These are phyloP conservation scores for Pichia sp. DNA, from an alignment of 1,139 yeast genomes.

Conservation along the genomic window DNA sequence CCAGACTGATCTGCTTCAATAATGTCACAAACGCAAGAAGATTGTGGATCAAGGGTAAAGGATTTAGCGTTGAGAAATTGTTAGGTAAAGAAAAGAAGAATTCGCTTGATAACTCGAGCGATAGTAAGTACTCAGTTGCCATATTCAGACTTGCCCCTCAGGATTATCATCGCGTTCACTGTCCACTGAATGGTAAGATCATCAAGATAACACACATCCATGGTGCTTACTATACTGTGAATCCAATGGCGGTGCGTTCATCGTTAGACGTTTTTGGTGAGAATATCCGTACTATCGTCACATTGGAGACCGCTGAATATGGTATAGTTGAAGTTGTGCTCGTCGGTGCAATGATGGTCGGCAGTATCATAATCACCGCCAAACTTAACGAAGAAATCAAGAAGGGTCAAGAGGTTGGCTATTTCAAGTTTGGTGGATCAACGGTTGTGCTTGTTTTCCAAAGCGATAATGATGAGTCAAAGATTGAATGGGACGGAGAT, in stretches of 20 bases:
- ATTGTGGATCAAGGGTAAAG: conserved; percentile 86
- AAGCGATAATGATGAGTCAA: conserved; percentile 1
- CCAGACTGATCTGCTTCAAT: conserved; percentile 69
- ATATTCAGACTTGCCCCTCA: conserved; percentile 92
- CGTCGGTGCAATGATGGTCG: conserved; percentile 99
- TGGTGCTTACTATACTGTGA: conserved; percentile 93
- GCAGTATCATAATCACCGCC: conserved; percentile 74
- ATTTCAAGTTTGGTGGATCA: conserved; percentile 94
- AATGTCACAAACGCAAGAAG: conserved; percentile 58
- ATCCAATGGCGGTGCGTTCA: conserved; percentile 94
- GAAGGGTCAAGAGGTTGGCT: conserved; percentile 84
- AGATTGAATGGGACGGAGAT: conserved; percentile 63
- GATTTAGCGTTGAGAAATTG: conserved; percentile 62
- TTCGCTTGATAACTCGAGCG: conserved; percentile 27
- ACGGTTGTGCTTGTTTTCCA: conserved; percentile 63
- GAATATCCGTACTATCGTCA: conserved; percentile 70
- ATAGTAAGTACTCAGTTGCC: conserved; percentile 49
- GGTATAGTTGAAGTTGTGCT: conserved; percentile 75
- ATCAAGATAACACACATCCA: conserved; percentile 61
- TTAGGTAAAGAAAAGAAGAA: conserved; percentile 36
- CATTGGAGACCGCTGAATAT: conserved; percentile 65
- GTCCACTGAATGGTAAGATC: conserved; percentile 71
- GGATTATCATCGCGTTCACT: conserved; percentile 91
- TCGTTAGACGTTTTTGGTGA: conserved; percentile 90
- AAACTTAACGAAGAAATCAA: conserved; percentile 48